A percentile compares a stretch with the other conserved stretches of the same genome.
Evolutionary conservation across 208 protist species (phyloP).

Genomic region (Wallacemonas rigidus): DNA sequence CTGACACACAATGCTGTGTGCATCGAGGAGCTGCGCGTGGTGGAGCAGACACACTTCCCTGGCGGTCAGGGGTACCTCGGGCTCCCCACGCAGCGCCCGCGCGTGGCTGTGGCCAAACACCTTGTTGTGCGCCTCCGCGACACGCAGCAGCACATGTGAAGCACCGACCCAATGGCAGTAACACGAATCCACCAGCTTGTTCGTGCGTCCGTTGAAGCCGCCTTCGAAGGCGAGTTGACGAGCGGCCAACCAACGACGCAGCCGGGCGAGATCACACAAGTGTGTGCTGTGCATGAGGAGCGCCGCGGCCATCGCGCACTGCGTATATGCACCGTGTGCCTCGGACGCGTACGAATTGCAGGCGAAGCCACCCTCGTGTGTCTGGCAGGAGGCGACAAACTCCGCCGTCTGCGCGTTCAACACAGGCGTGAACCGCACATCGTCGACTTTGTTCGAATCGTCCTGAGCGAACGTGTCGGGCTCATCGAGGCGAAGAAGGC

Average conservation of each 20-base stretch:
- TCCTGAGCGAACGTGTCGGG: conserved; percentile 28
- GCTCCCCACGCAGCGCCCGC: not conserved
- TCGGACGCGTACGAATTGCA: conserved; percentile 60
- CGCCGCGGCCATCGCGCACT: conserved; percentile 83
- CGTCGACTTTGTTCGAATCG: conserved; percentile 14
- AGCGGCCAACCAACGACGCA: conserved; percentile 76
- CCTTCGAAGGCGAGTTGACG: conserved; percentile 85
- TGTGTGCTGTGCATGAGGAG: conserved; percentile 63
- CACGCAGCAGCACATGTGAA: conserved; percentile 63
- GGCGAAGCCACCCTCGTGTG: conserved; percentile 92
- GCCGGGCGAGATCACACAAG: conserved; percentile 44
- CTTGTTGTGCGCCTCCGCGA: conserved; percentile 45
- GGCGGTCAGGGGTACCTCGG: conserved; percentile 33
- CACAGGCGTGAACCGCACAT: conserved; percentile 39
- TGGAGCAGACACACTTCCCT: conserved; percentile 67
- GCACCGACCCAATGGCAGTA: conserved; percentile 97
- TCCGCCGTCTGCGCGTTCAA: conserved; percentile 47
- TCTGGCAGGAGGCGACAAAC: conserved; percentile 86
- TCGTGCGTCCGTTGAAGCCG: conserved; percentile 96
- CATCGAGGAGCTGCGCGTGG: conserved; percentile 70
- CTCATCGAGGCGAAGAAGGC: conserved; percentile 69
- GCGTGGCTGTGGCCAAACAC: conserved; percentile 17
- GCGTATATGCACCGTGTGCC: conserved; percentile 94
- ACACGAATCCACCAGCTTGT: conserved; percentile 98
- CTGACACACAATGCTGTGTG: conserved; percentile 9